Percentiles rank a stretch among this genome's conserved stretches.
Evolutionary conservation across 257 asterid species (phyloP).

Genomic region (Capsicum rhomboideum): DNA sequence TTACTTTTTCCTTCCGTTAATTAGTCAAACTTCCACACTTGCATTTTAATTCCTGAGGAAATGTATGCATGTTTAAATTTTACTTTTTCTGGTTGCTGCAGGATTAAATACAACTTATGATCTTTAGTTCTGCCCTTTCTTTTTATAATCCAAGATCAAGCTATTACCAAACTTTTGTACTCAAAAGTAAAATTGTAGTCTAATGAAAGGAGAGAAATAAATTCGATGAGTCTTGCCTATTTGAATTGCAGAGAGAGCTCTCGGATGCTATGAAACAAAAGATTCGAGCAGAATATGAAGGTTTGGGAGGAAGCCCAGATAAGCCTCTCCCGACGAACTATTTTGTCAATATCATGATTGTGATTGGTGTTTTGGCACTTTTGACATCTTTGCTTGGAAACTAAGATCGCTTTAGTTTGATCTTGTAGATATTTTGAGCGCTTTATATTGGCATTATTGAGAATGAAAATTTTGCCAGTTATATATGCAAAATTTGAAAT

Average conservation of each 20-base stretch:
- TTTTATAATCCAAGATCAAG: constrained; percentile 50
- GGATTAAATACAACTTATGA: constrained; percentile 66
- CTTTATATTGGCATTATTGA: neutral
- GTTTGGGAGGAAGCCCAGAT: constrained; percentile 87
- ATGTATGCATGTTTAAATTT: constrained; percentile 16
- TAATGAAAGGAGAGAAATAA: constrained; percentile 40
- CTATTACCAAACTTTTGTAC: constrained; percentile 41
- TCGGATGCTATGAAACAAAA: constrained; percentile 90
- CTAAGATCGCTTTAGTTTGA: neutral
- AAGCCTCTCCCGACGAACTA: constrained; percentile 92
- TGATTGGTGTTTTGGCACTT: constrained; percentile 73
- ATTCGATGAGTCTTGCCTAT: constrained; percentile 40
- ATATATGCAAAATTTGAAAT: neutral
- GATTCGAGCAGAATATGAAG: constrained; percentile 90
- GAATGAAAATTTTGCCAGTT: neutral
- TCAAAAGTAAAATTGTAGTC: constrained; percentile 34
- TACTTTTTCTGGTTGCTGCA: constrained; percentile 50
- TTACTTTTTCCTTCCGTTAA: neutral
- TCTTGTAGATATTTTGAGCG: neutral
- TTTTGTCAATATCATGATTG: constrained; percentile 82
- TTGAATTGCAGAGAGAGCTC: constrained; percentile 92
- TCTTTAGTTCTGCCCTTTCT: constrained; percentile 42
- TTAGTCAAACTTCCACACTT: neutral
- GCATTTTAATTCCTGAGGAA: neutral
- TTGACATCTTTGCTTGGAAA: constrained; percentile 60